phyloP scores from a whole-genome alignment of 176 grass and related monocot species.

The Guadua angustifolia region DNA sequence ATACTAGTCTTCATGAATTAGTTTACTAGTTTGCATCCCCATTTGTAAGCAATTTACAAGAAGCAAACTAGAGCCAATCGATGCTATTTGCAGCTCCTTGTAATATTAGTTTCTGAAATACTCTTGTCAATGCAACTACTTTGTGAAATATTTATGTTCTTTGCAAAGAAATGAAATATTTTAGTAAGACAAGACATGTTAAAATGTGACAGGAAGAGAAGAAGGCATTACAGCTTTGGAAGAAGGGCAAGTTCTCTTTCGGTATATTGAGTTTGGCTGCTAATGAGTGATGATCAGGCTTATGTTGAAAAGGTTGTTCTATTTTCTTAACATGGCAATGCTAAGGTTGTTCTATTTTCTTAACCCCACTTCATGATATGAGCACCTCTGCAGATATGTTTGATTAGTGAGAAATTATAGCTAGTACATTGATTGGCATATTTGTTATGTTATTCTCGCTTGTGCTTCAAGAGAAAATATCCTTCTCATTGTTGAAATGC shows the following conservation, averaged over 20 bases:
- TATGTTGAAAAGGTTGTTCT: too few species aligned
- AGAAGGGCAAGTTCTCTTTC: background rate
- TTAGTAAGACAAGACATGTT: background rate
- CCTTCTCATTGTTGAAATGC: slow-evolving; percentile 33
- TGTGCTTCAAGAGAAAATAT: slow-evolving; percentile 89
- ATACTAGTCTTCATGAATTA: background rate
- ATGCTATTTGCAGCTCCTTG: background rate
- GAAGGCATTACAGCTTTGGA: background rate
- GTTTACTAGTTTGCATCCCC: background rate
- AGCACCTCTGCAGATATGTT: too few species aligned
- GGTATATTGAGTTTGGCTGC: background rate
- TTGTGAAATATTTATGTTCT: background rate
- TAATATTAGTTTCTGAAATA: background rate
- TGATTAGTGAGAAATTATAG: background rate
- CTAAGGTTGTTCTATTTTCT: slow-evolving; percentile 69
- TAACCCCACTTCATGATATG: too few species aligned
- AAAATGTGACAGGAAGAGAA: slow-evolving; percentile 8
- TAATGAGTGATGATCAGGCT: slow-evolving; percentile 35
- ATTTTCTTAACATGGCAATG: slow-evolving; percentile 80
- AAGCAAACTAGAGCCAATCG: background rate
- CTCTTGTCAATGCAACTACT: background rate
- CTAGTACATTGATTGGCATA: background rate
- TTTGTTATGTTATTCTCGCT: slow-evolving; percentile 42
- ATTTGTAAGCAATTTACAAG: background rate
- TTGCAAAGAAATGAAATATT: background rate